Percentiles rank a stretch among this genome's conserved stretches.
Conservation (phyloP, 2,329 filamentous ascomycete species). For the Pestalotiopsis fici region DNA sequence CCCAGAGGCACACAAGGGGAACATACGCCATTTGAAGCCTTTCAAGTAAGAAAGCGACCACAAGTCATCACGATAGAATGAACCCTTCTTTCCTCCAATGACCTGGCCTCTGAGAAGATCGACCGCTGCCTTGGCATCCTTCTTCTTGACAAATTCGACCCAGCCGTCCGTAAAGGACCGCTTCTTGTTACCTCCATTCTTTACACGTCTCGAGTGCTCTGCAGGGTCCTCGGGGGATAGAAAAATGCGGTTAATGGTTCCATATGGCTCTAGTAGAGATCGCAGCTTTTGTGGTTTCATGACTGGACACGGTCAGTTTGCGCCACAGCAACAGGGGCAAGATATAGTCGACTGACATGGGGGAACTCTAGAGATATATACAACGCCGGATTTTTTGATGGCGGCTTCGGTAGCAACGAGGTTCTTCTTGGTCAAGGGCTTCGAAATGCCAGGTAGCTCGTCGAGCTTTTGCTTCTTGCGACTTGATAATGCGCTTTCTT, state of each 20-base stretch:
- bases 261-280: conserved; percentile 74
- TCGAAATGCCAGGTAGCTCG: conserved; percentile 50
- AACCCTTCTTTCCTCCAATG: conserved; percentile 82
- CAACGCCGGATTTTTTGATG: conserved; percentile 73
- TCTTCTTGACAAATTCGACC: conserved; percentile 79
- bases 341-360: conserved; percentile 48
- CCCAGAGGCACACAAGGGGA: conserved; percentile 12
- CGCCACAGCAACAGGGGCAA: neutral
- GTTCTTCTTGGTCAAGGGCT: conserved; percentile 65
- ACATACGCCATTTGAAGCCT: conserved; percentile 74
- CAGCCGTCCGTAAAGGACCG: conserved; percentile 81
- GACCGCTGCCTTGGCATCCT: conserved; percentile 74
- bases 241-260: conserved; percentile 65
- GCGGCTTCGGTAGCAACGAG: conserved; percentile 65
- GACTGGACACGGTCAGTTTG: conserved; percentile 33
- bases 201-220: conserved; percentile 66
- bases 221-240: conserved; percentile 74
- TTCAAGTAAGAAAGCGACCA: conserved; percentile 83
- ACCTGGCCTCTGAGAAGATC: conserved; percentile 76
- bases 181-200: conserved; percentile 80
- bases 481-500: conserved; percentile 18
- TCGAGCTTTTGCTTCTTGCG: conserved; percentile 29
- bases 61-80: conserved; percentile 82
- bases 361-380: conserved; percentile 82
- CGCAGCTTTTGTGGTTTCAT: conserved; percentile 83